Base-by-base conservation (phyloP, 768 basidiomycete genomes). In the Tubosaeta sp. region DNA sequence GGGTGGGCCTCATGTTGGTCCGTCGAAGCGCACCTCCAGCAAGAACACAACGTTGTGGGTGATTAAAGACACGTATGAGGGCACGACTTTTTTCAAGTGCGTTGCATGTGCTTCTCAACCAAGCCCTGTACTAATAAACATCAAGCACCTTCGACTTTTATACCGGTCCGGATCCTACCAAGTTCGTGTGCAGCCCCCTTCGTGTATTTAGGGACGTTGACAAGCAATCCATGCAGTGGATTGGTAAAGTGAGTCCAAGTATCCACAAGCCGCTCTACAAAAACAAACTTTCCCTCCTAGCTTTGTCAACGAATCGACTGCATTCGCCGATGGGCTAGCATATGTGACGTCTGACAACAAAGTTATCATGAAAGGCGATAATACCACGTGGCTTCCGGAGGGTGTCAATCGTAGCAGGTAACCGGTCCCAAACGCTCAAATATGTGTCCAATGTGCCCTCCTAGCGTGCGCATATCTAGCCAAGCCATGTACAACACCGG, bases 301-400 rank as follows among this genome's bases (percentile, higher is more conserved):
- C 50, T 91, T 85, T 67, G 79, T 87, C 46, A 74, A 86, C 59
- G 53, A 66, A 48, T 68, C 68, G 14, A 75, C 72, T 45, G 86
- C 87, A 4, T 78, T 84, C 59, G 62, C 72, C 11, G 66, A 72
- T 37, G 70, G 75, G 42, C 75, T 90, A 8, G 81, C 78, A 2
- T 88, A 76, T 63, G 76, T 85, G 13, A 71, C 77, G 12, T 73
- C 74, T 19, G 73, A 84, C 63, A 78, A 77, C 34, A 77, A 75
- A 29, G 83, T 87, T 33, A 75, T 88, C 17, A 91, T 91, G 87
- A 81, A 84, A 62, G 86, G 85, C 12, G 88, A 91, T 55, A 75
- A 88, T 62, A 83, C 79, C 1, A 84, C 76, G 14, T 71, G 67
- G 70, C 67, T 91, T 22, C 57, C 72, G 7, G 45, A 70, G 33